Conservation (phyloP, 2,329 filamentous ascomycete species). For the Amesomyces nigricolor region DNA sequence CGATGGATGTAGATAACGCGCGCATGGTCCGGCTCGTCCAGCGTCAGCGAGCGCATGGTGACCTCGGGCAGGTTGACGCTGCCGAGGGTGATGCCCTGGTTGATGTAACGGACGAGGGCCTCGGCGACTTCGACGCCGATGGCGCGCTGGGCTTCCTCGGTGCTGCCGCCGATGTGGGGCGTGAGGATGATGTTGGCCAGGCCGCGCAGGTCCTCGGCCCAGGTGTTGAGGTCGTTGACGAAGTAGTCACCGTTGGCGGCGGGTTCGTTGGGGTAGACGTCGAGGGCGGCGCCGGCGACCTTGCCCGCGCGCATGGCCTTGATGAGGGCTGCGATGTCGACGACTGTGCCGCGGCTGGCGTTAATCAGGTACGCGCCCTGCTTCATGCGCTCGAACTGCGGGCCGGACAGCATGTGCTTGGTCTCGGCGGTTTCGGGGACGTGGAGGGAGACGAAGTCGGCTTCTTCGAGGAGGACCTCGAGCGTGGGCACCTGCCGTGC, state of each 20-base stretch:
- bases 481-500: conserved; percentile 76
- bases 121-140: conserved; percentile 92
- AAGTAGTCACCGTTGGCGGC: conserved; percentile 95
- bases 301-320: conserved; percentile 80
- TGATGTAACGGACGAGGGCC: conserved; percentile 88
- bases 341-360: conserved; percentile 85
- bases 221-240: conserved; percentile 72
- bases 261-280: conserved; percentile 93
- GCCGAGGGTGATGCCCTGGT: conserved; percentile 84
- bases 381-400: conserved; percentile 85
- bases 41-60: conserved; percentile 78
- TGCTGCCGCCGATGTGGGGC: conserved; percentile 95
- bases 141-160: conserved; percentile 92
- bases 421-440: conserved; percentile 93
- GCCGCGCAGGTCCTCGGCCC: conserved; percentile 76
- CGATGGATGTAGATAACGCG: conserved; percentile 94
- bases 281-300: conserved; percentile 88
- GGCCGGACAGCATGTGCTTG: conserved; percentile 78
- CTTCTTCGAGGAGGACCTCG: conserved; percentile 66
- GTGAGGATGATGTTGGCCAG: conserved; percentile 93
- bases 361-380: conserved; percentile 91
- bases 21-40: conserved; percentile 83
- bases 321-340: conserved; percentile 89
- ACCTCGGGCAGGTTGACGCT: conserved; percentile 98
- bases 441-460: conserved; percentile 92